Evolutionary conservation across 768 basidiomycete species (phyloP), one percentile per base, ranked within the genome.

Genomic region (Lactarius psammicola): DNA sequence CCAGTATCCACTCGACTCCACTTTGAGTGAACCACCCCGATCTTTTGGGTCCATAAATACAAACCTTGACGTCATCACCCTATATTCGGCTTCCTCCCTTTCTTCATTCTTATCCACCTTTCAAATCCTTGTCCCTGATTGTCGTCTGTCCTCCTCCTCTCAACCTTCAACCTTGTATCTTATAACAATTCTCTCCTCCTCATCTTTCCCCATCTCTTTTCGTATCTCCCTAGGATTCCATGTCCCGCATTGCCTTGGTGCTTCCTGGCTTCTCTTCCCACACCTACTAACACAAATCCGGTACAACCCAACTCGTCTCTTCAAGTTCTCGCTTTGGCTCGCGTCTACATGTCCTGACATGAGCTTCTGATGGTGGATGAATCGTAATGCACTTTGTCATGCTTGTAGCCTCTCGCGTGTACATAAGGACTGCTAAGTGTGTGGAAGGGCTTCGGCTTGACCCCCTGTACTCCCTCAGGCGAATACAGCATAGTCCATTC

Each of bases 21-120:
- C 65, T 51, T 64, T 51, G 54, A n/a, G 54, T 31, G 56, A 34
- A 59, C 61, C 49, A 66, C 66, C 66, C 66, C 57, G 66, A 67
- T 67, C 66, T 63, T 46, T 44, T 63, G 23, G 56, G 49, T 26
- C 49, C 11, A 51, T 51, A 51, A 42, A 42, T 38, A 20, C 42
- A 56, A 44, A 59, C 59, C 57, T 67, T 67, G 66, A 67, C 66
- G 66, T 67, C 66, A 67, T 63, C 66, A 67, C 66, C 66, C 66
- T 63, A 23, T 31, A 54, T 66, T 62, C 64, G 64, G 64, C 33
- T 26, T 23, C 18, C 36, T 56, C 55, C 54, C 49, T 58, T 17
- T 44, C 26, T 36, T 13, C 8, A 18, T 15, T 33, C 42, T 38
- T 15, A 28, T n/a, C 13, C 49, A 26, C 34, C 34, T 36, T 36